Percentiles rank a stretch among this genome's conserved stretches.
phyloP scores from a whole-genome alignment of 768 basidiomycete genomes.

The Hericium erinaceus region DNA sequence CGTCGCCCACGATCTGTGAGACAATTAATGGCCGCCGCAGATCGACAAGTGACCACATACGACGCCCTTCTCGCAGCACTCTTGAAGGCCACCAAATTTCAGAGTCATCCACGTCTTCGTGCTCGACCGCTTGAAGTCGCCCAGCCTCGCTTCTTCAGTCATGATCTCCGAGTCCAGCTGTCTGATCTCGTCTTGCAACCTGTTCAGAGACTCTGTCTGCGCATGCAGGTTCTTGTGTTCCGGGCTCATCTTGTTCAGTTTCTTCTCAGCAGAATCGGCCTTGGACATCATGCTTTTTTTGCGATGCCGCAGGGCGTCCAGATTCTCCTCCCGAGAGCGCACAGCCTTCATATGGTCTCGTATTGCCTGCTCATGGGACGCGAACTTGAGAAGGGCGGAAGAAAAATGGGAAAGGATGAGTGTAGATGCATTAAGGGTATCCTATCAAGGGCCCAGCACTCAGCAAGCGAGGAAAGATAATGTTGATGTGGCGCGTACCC shows the following conservation, averaged over 20 bases:
- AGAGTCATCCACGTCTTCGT: constrained; percentile 65
- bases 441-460: constrained; percentile 31
- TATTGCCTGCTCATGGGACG: constrained; percentile 58
- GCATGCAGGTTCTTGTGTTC: constrained; percentile 75
- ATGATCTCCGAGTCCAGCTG: constrained; percentile 76
- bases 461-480: neutral
- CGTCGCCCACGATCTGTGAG: constrained; percentile 42
- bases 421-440: constrained; percentile 63
- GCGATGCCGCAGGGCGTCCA: constrained; percentile 68
- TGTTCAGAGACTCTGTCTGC: constrained; percentile 67
- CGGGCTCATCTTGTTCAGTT: constrained; percentile 80
- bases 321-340: constrained; percentile 72
- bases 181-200: constrained; percentile 68
- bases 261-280: constrained; percentile 80
- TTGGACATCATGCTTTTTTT: constrained; percentile 56
- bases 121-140: constrained; percentile 74
- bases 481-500: constrained; percentile 34
- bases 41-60: constrained; percentile 20
- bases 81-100: constrained; percentile 82
- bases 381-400: constrained; percentile 57
- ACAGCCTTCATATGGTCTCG: constrained; percentile 72
- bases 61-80: constrained; percentile 75
- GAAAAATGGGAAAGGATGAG: constrained; percentile 61
- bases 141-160: constrained; percentile 67
- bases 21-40: neutral